A percentile compares a stretch with the other conserved stretches of the same genome.
phyloP scores from a whole-genome alignment of 1,284 basidiomycete species.

The Rhodotorula mucilaginosa region DNA sequence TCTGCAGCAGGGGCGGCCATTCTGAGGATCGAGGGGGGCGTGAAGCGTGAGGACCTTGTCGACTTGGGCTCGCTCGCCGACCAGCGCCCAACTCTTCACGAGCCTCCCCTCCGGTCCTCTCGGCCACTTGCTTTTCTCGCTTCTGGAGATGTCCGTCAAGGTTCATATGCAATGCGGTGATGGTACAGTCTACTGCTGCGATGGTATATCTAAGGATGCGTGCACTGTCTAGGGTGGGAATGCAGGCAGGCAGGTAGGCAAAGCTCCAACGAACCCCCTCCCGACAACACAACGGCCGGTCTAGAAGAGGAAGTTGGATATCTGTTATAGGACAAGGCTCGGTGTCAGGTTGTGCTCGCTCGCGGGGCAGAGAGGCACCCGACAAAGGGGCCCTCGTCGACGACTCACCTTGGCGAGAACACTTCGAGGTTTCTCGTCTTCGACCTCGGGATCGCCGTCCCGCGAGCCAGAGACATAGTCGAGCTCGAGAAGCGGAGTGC shows the following conservation, averaged over 20 bases:
- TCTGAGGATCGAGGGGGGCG: background rate
- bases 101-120: background rate
- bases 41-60: background rate
- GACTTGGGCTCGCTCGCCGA: background rate
- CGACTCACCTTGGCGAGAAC: constrained; percentile 9
- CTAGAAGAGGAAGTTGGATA: background rate
- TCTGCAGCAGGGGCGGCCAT: constrained; percentile 29
- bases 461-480: constrained; percentile 58
- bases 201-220: no score
- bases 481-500: constrained; percentile 62
- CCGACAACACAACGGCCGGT: background rate
- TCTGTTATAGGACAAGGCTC: background rate
- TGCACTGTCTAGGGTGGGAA: background rate
- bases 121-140: no score
- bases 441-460: constrained; percentile 5
- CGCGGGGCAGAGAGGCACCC: background rate
- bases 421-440: background rate
- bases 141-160: no score
- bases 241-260: background rate
- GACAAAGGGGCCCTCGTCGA: background rate
- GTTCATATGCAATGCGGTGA: no score
- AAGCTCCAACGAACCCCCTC: background rate
- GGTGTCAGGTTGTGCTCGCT: no score
- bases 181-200: no score
- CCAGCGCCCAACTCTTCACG: background rate